Conservation (phyloP, 345 rosid genomes). For the Gossypium arboreum region DNA sequence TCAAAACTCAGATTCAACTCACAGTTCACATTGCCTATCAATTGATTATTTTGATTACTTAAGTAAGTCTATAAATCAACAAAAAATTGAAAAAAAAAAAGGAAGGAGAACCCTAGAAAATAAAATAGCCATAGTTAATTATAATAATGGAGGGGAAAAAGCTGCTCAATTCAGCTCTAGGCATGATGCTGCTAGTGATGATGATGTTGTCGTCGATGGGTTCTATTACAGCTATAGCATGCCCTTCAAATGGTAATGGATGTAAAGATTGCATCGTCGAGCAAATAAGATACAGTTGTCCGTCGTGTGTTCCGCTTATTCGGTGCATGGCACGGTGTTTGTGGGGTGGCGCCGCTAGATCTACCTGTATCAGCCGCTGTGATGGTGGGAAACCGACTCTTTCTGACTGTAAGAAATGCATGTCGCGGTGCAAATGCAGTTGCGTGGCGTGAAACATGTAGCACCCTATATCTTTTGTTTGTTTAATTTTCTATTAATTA, state of each 20-base stretch:
- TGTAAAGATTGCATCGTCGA: slow-evolving; percentile 54
- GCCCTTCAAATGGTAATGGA: slow-evolving; percentile 20
- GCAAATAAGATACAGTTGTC: slow-evolving; percentile 51
- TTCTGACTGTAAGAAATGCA: slow-evolving; percentile 59
- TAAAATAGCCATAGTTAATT: background rate
- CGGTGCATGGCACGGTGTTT: slow-evolving; percentile 78
- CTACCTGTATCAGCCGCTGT: slow-evolving; percentile 43
- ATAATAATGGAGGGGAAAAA: slow-evolving; percentile 5
- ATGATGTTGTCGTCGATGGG: slow-evolving; percentile 9
- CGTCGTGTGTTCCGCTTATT: slow-evolving; percentile 51
- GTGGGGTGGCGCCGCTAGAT: slow-evolving; percentile 55
- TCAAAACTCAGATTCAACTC: background rate
- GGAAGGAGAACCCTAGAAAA: background rate
- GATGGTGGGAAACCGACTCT: slow-evolving; percentile 46
- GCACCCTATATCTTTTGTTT: background rate
- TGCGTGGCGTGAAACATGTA: slow-evolving; percentile 31
- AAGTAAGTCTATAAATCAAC: background rate
- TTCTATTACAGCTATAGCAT: slow-evolving; percentile 17
- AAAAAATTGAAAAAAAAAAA: background rate
- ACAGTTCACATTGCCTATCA: background rate
- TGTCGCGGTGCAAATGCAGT: slow-evolving; percentile 67
- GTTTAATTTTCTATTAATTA: background rate
- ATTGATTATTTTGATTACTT: background rate
- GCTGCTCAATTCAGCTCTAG: slow-evolving; percentile 2
- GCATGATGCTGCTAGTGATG: slow-evolving; percentile 12